Evolutionary conservation across 257 asterid genomes (phyloP), one percentile per base, ranked within the genome.

Genomic region (Ajuga chamaepitys): DNA sequence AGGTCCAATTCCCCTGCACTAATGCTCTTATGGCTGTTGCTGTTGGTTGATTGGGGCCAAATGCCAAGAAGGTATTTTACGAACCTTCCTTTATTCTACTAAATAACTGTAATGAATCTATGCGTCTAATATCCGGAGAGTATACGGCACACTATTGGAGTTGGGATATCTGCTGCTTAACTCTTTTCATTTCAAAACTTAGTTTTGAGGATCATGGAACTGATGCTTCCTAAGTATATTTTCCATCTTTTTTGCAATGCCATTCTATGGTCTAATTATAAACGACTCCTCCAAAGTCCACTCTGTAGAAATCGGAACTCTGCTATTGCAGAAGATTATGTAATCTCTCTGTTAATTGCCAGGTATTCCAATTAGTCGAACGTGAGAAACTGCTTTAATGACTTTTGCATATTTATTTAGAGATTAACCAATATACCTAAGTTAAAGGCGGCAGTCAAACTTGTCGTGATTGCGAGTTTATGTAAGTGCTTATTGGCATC

Each of bases 1-100:
- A 79, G 79, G 85, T 77, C 81, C 80, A 32, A 66, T 82, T 82
- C 80, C 88, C 85, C 83, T 82, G 77, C 88, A 82, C 74, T 74
- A 75, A 70, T 82, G 75, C 65, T 74, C 76, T 74, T 72, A 78
- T 78, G 82, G 77, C 78, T 68, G 85, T 79, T 77, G 75, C 75
- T 82, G 83, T 76, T 80, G 84, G 84, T 78, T 54, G 80, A 70
- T 64, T 75, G 82, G 70, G 78, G 77, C 26, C 21, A 4, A 47
- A 68, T 63, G 21, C 62, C 55, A 20, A 25, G 72, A 66, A 82
- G 88, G 85, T 82, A 79, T 70, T 81, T 65, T 18, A 16, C 81
- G 64, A 40, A 60, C 77, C 71, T 70, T 71, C 47, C 60, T 77
- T 37, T 32, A 13, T 59, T 22, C 40, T 42, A 28, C 34, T 38